Evolutionary conservation across 257 asterid genomes (phyloP).

Genomic region (Solanum raphanifolium): DNA sequence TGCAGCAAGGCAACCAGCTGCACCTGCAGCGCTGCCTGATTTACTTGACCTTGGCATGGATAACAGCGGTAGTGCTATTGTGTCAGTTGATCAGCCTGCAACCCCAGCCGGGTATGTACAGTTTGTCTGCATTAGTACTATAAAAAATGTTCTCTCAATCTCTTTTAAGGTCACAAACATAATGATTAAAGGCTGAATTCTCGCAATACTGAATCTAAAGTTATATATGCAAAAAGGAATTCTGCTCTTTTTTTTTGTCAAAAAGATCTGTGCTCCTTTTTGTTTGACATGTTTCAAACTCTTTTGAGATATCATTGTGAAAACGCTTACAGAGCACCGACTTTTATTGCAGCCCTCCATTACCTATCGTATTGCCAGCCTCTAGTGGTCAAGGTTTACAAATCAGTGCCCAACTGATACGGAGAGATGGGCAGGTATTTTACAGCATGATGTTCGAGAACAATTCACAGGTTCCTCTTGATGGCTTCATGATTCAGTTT

Average conservation of each 20-base stretch:
- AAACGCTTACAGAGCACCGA: background rate
- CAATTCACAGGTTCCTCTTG: constrained; percentile 66
- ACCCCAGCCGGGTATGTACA: constrained; percentile 48
- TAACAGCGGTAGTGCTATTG: constrained; percentile 51
- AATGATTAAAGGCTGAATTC: background rate
- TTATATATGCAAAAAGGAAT: background rate
- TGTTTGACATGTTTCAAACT: background rate
- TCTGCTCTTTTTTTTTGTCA: background rate
- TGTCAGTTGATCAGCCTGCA: constrained; percentile 55
- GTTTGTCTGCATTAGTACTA: background rate
- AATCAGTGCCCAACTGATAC: constrained; percentile 76
- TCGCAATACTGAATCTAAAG: background rate
- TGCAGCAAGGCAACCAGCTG: constrained; percentile 41
- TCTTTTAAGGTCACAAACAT: background rate
- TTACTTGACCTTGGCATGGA: constrained; percentile 94
- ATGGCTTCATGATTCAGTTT: constrained; percentile 98
- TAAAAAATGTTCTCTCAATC: background rate
- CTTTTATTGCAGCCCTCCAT: constrained; percentile 60
- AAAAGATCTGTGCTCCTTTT: background rate
- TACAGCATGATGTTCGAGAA: constrained; percentile 94
- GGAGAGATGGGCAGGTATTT: constrained; percentile 84
- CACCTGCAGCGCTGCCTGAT: constrained; percentile 72
- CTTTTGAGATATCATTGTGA: background rate
- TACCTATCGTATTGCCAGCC: constrained; percentile 77
- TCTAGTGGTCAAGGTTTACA: constrained; percentile 88